Evolutionary conservation across 768 basidiomycete genomes (phyloP), one percentile per base, ranked within the genome.

Genomic region (Rhodosporidiobolus odoratus): DNA sequence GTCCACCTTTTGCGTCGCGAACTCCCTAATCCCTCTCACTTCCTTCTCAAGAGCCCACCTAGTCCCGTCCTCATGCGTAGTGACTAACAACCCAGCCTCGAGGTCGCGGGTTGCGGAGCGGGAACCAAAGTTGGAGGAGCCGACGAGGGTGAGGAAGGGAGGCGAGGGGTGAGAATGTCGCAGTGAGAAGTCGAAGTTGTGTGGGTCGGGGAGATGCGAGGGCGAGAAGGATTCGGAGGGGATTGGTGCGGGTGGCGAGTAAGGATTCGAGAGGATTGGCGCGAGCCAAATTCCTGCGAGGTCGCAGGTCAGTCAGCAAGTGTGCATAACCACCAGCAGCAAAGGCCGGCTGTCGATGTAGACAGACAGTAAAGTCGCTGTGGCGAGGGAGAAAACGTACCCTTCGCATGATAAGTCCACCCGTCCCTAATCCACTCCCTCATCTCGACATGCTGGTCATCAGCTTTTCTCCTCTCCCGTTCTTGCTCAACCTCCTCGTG

Each of bases 371-470:
- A 17, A 50, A 50, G 48, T 8, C 21, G 21, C 21, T 9, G 48
- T 7, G 48, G 15, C 21, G n/a, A 21, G 62, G 35, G 15, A 40
- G 63, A 45, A 53, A 19, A 53, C 79, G 47, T 71, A 95, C 94
- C 96, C 84, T 99, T 99, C 34, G 96, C 91, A 77, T 99, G 96
- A 81, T 99, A 99, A 2, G 96, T 98, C 96, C 96, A 99, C 6
- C 89, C 91, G 32, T 83, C 81, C 73, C 85, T 85, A 77, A 87
- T 85, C 96, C 96, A 99, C 79, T 99, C 95, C 68, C 82, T 84
- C 70, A 99, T 82, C 64, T 86, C 83, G 32, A 99, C 84, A 0
- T 72, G n/a, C n/a, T n/a, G n/a, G n/a, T n/a, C n/a, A n/a, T n/a
- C n/a, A n/a, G n/a, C 50, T 61, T 58, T 63, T 66, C 37, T 34